Base-by-base conservation (phyloP, 805 yeast genomes). In the Candida rishiriensis region DNA sequence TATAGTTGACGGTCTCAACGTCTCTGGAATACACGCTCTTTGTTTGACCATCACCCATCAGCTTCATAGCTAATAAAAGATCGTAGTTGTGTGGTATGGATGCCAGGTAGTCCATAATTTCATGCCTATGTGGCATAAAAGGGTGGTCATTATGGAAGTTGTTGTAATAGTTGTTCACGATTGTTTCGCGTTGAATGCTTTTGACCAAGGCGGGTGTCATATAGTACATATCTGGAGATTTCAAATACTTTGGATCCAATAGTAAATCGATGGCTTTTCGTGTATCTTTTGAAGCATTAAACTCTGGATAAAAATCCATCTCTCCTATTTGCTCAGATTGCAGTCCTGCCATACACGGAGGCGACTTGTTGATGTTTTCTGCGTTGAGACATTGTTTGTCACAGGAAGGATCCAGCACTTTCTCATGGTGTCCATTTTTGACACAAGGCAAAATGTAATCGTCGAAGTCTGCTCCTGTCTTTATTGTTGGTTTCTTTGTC, bases 41-140 rank as follows among this genome's bases (percentile, higher is more conserved):
- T 1, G 68, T 53, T 48, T 73, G 76, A 3, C 80, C 81, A 44
- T 73, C 79, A 1, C 73, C 75, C 14, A 76, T 59, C 3, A 76
- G 48, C 47, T 74, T 72, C 78, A 76, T 73, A 1, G 73, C 68
- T 1, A 66, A 58, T 6, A 76, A 35, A n/a, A 74, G 46, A 46
- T 76, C 80, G 32, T 59, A 59, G 21, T 68, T 69, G 34, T 65
- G 48, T 0, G 70, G 69, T 1, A 67, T 54, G 12, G 61, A 41
- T 7, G 52, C 45, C 10, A 75, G 49, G 48, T 63, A 75, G 1
- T 53, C 48, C 11, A 55, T 37, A 7, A 75, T 61, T 28, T 72
- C 65, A 9, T 52, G 51, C 31, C 57, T 42, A 3, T 69, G 66
- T 0, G 81, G 79, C 44, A 76, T 56, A 29, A 76, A 61, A 1